Base-by-base conservation (phyloP, 2,329 filamentous ascomycete genomes). In the Paecilomyces variotii region DNA sequence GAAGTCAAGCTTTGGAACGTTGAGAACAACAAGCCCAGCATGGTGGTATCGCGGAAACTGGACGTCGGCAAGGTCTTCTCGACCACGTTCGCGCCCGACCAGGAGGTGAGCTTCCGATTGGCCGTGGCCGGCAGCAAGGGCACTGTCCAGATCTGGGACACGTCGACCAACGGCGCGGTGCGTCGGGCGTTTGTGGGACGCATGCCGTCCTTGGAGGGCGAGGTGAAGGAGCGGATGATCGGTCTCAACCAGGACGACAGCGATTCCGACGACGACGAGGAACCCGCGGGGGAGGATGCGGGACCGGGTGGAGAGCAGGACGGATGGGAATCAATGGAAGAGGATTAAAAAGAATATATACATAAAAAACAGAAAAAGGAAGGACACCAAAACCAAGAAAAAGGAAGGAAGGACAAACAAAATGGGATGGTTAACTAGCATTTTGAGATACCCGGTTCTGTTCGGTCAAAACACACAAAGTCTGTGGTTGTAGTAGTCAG, bases 1-100 rank as follows among this genome's bases (percentile, higher is more conserved):
- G 90, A 88, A 4, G 91, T 97, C 67, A 99, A 99, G 81, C 81
- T 99, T 59, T 99, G 94, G 94, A 96, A 96, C 76, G 86, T 97
- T 59, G 84, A 88, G 66, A 75, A 87, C 11, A 84, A 84, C 49
- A 91, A 91, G 1, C 94, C 94, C 1, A 89, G 86, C 61, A 89
- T 99, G 84, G 91, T 99, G 1, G 90, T 95, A 4, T 89, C 90
- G 27, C 87, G 94, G 65, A 93, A 97, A 73, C 79, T 97, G 53
- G 94, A 95, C 57, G 90, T 99, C 19, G 94, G 94, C 60, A 95
- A 93, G 76, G 89, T 99, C 39, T 99, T 99, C 76, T 90, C 90
- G 10, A 89, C 92, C 1, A 84, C 83, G 5, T 99, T 97, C 73
- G 94, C 89, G 3, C 93, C 94, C 0, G 94, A 99, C 71, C 75